Base-by-base conservation (phyloP, 306 rosid species). In the Cyamopsis tetragonoloba region DNA sequence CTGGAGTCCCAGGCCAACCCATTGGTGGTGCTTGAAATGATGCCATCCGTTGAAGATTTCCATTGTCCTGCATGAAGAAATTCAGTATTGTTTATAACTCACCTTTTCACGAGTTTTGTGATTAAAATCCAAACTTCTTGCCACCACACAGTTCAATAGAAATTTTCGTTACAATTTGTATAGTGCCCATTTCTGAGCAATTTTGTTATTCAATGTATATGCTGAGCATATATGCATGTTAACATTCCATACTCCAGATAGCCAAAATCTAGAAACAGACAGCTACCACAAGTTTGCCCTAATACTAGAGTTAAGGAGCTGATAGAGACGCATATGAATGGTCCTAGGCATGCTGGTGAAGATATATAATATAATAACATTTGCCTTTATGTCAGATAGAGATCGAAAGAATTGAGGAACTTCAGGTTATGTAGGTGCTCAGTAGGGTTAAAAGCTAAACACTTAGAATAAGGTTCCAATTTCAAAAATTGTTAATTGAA, bases 1-100 rank as follows among this genome's bases (percentile, higher is more conserved):
- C 97, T 73, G 84, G 96, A 39, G 79, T 69, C 62, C 89, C 86
- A 39, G 90, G 85, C 96, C 96, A 88, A 66, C 85, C 86, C 76
- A 85, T 62, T 6, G 88, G 60, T 19, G 88, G 91, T 54, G 82
- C 59, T 73, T 82, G 97, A 57, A 82, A 68, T 0, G 90, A 82
- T 32, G 82, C 78, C 84, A 86, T 75, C 74, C 90, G 76, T 43
- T 75, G 90, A 34, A 75, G 38, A 71, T 84, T 78, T 70, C 87
- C 90, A 60, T 83, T 86, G 39, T 85, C 95, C 97, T 91, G 75
- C 80, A 74, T 30, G 26, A 66, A 70, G 41, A 20, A 32, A 71
- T 59, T 66, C 17, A 37, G 32, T 23, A 50, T 20, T 26, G 14
- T 54, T 61, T 67, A 83, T 72, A 56, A 47, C 14, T 30, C 32